Evolutionary conservation across 1,139 yeast genomes (phyloP), one percentile per base, ranked within the genome.

Genomic region (Hansenula sp.): DNA sequence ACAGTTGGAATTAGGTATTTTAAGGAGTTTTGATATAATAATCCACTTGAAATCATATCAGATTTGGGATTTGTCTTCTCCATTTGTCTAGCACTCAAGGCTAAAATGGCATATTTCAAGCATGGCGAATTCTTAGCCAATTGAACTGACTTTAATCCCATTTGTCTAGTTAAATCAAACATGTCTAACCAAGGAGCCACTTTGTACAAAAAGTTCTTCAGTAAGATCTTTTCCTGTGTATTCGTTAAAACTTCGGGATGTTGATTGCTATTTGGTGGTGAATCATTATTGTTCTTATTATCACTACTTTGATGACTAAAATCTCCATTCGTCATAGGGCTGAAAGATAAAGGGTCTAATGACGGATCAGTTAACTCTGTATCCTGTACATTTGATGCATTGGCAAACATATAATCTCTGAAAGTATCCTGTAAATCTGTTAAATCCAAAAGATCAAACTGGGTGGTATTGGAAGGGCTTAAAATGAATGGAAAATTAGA

Each of bases 181-280:
- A 66, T 63, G 41, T 66, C 70, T 16, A 66, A 50, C 67, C 69
- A 62, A 1, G 65, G 65, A 3, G 69, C 69, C 13, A 66, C 62
- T 40, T 63, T 65, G 40, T 63, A 62, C 3, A 66, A 42, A 43
- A 60, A 66, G 29, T 55, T 60, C 41, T 62, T 57, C 43, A 60
- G 46, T 21, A 66, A 48, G 10, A 43, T 30, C 29, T 60, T 48
- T 46, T 58, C 57, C 40, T 64, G 66, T 2, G 36, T 43, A 12
- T 52, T 45, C 12, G 58, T 48, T 3, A 55, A 33, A 17, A 46
- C 45, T 9, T 47, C 47, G 12, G 41, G 42, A 13, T 30, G 31
- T 19, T 37, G 25, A 6, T 28, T 25, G 11, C 15, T 15, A 4
- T 30, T 24, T 4, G 30, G 18, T 12, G 24, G 41, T 16, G 25